Base-by-base conservation (phyloP, 2,329 filamentous ascomycete species). In the Trichocomaceae sp. region DNA sequence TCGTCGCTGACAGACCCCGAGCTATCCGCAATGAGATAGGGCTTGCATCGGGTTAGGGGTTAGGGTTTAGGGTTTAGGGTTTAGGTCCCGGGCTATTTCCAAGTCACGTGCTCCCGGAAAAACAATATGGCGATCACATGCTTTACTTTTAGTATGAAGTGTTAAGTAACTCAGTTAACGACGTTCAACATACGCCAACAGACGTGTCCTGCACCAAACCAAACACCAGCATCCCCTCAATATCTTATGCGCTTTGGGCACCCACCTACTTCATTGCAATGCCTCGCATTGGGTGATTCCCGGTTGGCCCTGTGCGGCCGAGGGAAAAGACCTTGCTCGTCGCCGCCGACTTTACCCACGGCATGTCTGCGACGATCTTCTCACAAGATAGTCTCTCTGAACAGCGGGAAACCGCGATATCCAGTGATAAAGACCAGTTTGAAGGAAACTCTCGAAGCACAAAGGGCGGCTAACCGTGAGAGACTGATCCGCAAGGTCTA, bases 401-500 rank as follows among this genome's bases (percentile, higher is more conserved):
- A 53, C 3, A 45, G 20, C 13, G 22, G 47, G 20, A 63, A 65
- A 26, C 56, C 63, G 26, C 46, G 59, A 13, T 58, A 63, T 31
- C 47, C 44, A 6, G 61, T 73, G 31, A 61, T 68, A 53, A 59
- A 63, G 26, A 63, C 66, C 48, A 72, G 68, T 50, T 66, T 74
- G 20, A 59, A 60, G 29, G 68, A 67, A 54, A 75, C 73, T 5
- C 64, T 75, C 31, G 68, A 72, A 53, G 72, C 71, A 22, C 73
- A 75, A 59, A 71, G 73, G 41, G 59, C 60, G 12, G 62, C 63
- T 10, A 76, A 76, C 58, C 66, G 68, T 46, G 64, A 64, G 35
- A 62, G 63, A 23, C 50, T 73, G 35, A 62, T 73, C 46, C 69
- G 70, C 51, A 69, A 65, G 57, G 57, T 69, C 20, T 57, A 60